Conservation (phyloP, 352 stramenopile genomes). For the Globisporangium camurandrum region DNA sequence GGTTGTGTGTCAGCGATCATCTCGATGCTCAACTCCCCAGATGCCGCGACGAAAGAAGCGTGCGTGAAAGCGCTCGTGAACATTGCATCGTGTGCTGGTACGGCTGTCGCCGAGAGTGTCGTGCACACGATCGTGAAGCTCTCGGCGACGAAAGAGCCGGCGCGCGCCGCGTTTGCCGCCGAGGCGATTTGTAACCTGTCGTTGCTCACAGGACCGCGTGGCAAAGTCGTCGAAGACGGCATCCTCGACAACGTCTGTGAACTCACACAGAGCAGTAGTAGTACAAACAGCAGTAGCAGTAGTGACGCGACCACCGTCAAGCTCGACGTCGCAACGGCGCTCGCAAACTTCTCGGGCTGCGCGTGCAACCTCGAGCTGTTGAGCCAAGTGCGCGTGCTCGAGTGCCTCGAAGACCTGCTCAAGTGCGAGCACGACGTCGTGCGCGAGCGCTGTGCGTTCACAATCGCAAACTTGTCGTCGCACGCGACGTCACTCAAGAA, state of each 20-base stretch:
- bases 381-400: conserved; percentile 56
- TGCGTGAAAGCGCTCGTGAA: conserved; percentile 85
- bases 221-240: conserved; percentile 72
- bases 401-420: conserved; percentile 69
- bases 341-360: conserved; percentile 77
- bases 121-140: conserved; percentile 76
- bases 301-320: conserved; percentile 32
- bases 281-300: conserved; percentile 20
- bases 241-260: conserved; percentile 74
- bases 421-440: conserved; percentile 62
- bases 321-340: conserved; percentile 52
- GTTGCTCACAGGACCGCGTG: conserved; percentile 48
- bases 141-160: conserved; percentile 51
- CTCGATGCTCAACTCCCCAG: conserved; percentile 76
- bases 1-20: conserved; percentile 77
- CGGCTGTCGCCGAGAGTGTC: conserved; percentile 60
- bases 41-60: conserved; percentile 75
- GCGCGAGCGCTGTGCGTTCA: conserved; percentile 59
- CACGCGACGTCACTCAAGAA: conserved; percentile 54
- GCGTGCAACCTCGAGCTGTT: conserved; percentile 59
- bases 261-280: conserved; percentile 26
- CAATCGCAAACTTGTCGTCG: conserved; percentile 71
- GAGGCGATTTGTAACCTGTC: conserved; percentile 79
- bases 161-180: conserved; percentile 47
- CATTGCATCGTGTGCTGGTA: conserved; percentile 60